Evolutionary conservation across 2,329 filamentous ascomycete species (phyloP), one percentile per base, ranked within the genome.

Genomic region (Alternaria ventricosa): DNA sequence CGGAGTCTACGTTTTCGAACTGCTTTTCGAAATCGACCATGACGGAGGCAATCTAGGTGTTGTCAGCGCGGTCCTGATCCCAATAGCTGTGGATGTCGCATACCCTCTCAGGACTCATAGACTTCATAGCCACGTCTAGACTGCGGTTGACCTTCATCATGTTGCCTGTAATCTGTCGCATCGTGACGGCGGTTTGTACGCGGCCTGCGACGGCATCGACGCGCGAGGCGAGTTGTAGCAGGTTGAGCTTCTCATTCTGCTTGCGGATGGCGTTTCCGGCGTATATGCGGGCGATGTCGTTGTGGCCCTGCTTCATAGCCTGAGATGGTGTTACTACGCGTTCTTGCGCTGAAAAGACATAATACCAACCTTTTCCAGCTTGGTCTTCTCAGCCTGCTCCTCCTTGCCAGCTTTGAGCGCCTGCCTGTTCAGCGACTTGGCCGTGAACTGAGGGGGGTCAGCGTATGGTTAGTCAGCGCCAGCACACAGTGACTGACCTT

Each of bases 21-120:
- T 85, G 83, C 55, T 85, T 85, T 75, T 90, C 88, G 73, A 90
- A 90, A 57, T 86, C 86, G 71, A 90, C 88, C 88, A 90, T 90
- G 47, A 90, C 87, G 49, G 86, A 84, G 12, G 87, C 88, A 59
- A 90, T 89, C 87, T 88, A 67, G 36, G 6, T 6, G 9, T 33
- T 43, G 15, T 50, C n/a, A 12, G 15, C n/a, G 28, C n/a, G 13
- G 44, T n/a, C 13, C 22, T 20, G 25, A 25, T 4, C 5, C 27
- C 10, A n/a, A 18, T 20, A 54, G 20, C 43, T 33, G 15, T 8
- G 10, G 33, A 33, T 20, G 36, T 30, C 18, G 50, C 77, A 54
- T 79, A 88, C 87, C 82, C 87, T 87, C 70, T 89, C 87, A 61
- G 88, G 79, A 79, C 88, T 87, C 87, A 89, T 89, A 60, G 83